Base-by-base conservation (phyloP, 352 stramenopile species). In the Globisporangium nagaii region DNA sequence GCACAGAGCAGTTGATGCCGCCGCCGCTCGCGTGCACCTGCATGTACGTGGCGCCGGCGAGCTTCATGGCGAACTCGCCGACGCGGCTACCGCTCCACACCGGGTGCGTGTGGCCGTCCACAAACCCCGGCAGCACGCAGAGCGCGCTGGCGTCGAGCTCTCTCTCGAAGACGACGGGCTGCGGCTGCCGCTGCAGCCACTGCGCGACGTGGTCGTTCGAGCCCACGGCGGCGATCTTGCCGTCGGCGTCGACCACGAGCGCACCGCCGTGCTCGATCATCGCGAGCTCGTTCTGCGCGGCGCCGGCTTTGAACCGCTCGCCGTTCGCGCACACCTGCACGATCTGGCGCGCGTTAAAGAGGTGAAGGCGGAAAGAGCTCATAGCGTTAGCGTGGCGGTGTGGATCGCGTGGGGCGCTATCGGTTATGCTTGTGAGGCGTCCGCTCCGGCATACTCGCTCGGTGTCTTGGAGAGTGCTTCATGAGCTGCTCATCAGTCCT, bases 21-120 rank as follows among this genome's bases (percentile, higher is more conserved):
- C 84, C 84, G 20, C 84, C 84, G 42, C 69, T 84, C 24, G 77
- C 74, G 45, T 91, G 81, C 25, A 91, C 69, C 42, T 65, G 37
- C 84, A 94, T 91, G 67, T 94, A 93, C 7, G 81, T 90, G 19
- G 84, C 84, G 13, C 84, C 81, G 8, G 80, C 79, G 25, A 94
- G 70, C 71, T 94, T 94, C 80, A 94, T 90, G 43, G 79, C 80
- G 43, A 91, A 94, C 65, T 94, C 84, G 43, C 84, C 73, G n/a
- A 91, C 81, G 60, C 84, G 84, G 65, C 82, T 90, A 56, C 84
- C 84, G 45, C 77, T 87, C 77, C 79, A 94, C 25, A 94, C 84
- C 2, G 84, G 84, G 53, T 94, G 84, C 43, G 84, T 94, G 56
- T 94, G 84, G 41, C 75, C 80, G 47, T 94, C 84, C 10, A 94